Conservation (phyloP, 306 rosid species). For the Cucumis melo region DNA sequence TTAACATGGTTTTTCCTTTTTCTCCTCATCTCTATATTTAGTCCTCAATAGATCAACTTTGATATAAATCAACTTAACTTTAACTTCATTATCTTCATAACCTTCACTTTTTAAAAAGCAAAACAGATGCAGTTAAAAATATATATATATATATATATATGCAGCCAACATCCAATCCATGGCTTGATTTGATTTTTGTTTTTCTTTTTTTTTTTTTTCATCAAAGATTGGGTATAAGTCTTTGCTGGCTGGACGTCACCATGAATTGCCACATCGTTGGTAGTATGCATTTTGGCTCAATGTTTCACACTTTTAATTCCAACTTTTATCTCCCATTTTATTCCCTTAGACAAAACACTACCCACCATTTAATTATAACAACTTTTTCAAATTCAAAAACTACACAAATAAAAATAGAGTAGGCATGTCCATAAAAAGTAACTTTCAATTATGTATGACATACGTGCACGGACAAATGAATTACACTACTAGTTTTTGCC, state of each 20-base stretch:
- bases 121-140: background rate
- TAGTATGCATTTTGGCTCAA: background rate
- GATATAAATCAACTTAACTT: background rate
- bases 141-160: too few species aligned
- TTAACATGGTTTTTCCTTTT: background rate
- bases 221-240: background rate
- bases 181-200: background rate
- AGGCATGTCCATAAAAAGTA: too few species aligned
- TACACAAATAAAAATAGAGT: too few species aligned
- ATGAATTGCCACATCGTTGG: background rate
- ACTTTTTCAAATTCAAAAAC: too few species aligned
- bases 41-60: background rate
- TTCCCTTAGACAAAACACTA: background rate
- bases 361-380: background rate
- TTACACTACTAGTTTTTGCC: too few species aligned
- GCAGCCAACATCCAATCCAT: background rate
- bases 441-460: too few species aligned
- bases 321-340: background rate
- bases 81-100: background rate
- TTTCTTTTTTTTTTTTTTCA: background rate
- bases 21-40: too few species aligned
- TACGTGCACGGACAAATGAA: too few species aligned
- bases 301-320: background rate
- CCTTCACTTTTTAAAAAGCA: background rate
- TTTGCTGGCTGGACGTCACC: background rate